Evolutionary conservation across 163 green algal species (phyloP), one percentile per base, ranked within the genome.

Genomic region (Chlamydomonas reinhardtii): DNA sequence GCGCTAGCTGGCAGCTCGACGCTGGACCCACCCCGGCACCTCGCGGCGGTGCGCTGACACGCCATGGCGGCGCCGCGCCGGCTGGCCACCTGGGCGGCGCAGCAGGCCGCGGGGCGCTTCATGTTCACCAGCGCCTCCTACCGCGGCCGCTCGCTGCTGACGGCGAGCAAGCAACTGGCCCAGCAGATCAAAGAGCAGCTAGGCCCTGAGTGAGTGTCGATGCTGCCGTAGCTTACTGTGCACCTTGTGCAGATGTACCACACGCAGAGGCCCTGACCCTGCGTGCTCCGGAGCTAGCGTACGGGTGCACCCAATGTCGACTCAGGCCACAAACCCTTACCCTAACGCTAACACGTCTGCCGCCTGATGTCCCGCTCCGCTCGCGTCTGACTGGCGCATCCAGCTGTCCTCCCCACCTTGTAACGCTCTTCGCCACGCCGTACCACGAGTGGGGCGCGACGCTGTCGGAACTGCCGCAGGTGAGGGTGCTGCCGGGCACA

Each of bases 401-500:
- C 79, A 85, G 79, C 34, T 70, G 70, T 4, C 70, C 70, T 1
- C 70, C 80, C 32, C 80, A 86, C 35, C 69, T 86, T 0, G 19
- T 86, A 5, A 61, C 70, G 2, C 72, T 80, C 4, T 86, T 86
- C 56, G 34, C 70, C 22, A 78, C 80, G 34, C 80, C 80, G 20
- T 24, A 79, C 19, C 19, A 29, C 1, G 70, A 86, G 59, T 86
- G 70, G 70, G 80, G 80, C 20, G 35, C 70, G 1, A n/a, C 70
- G 25, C 69, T 86, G 20, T 59, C 70, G 27, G 80, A 86, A 4
- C 54, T 52, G 24, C 80, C 80, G 24, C 79, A 85, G 68, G 66
- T 71, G 19, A n/a, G 77, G 39, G 39, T 48, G 39, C 39, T 5
- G 39, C n/a, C n/a, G n/a, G n/a, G n/a, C n/a, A n/a, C n/a, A n/a